Percentiles rank a stretch among this genome's conserved stretches.
These are phyloP conservation scores for Lentinula lateritia DNA, from an alignment of 768 basidiomycete species.

Conservation along the genomic window DNA sequence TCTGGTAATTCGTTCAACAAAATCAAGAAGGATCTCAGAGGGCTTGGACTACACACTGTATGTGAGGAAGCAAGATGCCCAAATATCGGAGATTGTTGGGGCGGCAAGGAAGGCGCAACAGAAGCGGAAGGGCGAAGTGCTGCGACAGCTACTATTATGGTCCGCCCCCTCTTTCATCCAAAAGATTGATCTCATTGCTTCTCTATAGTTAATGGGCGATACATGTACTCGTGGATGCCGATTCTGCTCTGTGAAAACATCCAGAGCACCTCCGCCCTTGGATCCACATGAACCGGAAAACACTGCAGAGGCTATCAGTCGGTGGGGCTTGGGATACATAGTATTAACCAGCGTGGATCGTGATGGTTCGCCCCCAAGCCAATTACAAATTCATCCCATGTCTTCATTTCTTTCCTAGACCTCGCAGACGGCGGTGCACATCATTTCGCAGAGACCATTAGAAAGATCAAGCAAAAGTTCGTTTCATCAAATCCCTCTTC, in stretches of 20 bases:
- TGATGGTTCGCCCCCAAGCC: slow-evolving; percentile 55
- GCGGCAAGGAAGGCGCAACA: slow-evolving; percentile 64
- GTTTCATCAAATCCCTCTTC: slow-evolving; percentile 12
- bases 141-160: slow-evolving; percentile 99
- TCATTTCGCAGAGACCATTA: slow-evolving; percentile 94
- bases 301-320: slow-evolving; percentile 95
- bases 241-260: slow-evolving; percentile 97
- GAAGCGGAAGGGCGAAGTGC: slow-evolving; percentile 70
- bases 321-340: slow-evolving; percentile 98
- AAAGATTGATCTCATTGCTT: slow-evolving; percentile 5
- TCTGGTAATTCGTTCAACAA: slow-evolving; percentile 82
- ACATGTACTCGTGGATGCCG: slow-evolving; percentile 97
- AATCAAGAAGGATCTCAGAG: slow-evolving; percentile 94
- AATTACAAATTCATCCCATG: not conserved
- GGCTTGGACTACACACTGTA: slow-evolving; percentile 88
- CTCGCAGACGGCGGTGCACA: slow-evolving; percentile 86
- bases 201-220: slow-evolving; percentile 89
- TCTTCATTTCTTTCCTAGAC: slow-evolving; percentile 41
- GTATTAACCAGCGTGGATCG: slow-evolving; percentile 95
- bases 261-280: slow-evolving; percentile 78
- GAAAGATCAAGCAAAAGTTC: slow-evolving; percentile 93
- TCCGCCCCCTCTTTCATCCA: slow-evolving; percentile 24
- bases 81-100: slow-evolving; percentile 99
- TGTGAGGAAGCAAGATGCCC: slow-evolving; percentile 99
- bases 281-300: slow-evolving; percentile 97